Conservation (phyloP, 257 asterid species). For the Salvia miltiorrhiza region DNA sequence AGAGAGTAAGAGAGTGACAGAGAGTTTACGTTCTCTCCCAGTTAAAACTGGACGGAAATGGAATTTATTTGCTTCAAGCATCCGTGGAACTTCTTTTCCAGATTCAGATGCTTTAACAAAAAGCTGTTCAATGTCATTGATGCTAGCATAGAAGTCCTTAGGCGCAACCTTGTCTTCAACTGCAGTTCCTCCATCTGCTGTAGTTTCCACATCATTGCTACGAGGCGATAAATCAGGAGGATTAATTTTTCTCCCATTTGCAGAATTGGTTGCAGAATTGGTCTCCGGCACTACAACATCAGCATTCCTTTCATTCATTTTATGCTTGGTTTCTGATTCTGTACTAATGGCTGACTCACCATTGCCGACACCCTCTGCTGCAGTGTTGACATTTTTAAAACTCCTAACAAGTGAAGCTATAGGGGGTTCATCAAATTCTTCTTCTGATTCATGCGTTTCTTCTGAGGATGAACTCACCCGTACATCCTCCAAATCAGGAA, state of each 20-base stretch:
- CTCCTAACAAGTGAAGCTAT: slow-evolving; percentile 71
- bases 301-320: slow-evolving; percentile 40
- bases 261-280: slow-evolving; percentile 41
- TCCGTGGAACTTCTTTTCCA: slow-evolving; percentile 90
- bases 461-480: slow-evolving; percentile 47
- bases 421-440: slow-evolving; percentile 86
- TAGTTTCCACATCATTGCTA: slow-evolving; percentile 46
- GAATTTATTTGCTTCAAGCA: slow-evolving; percentile 95
- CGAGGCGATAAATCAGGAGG: slow-evolving; percentile 67
- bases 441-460: slow-evolving; percentile 74
- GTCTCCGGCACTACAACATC: slow-evolving; percentile 30
- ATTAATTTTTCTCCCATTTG: slow-evolving; percentile 38
- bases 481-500: slow-evolving; percentile 43
- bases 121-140: slow-evolving; percentile 72
- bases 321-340: slow-evolving; percentile 36
- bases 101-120: slow-evolving; percentile 87
- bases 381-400: slow-evolving; percentile 65
- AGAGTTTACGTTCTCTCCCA: slow-evolving; percentile 62
- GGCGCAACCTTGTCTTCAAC: slow-evolving; percentile 58
- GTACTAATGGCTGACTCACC: slow-evolving; percentile 18
- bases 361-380: slow-evolving; percentile 28
- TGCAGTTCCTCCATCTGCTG: slow-evolving; percentile 41
- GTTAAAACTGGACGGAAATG: slow-evolving; percentile 78
- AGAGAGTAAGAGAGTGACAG: slow-evolving; percentile 29
- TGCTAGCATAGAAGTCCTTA: slow-evolving; percentile 75